Conservation (phyloP, 352 stramenopile species). For the Phytophthora europaea region DNA sequence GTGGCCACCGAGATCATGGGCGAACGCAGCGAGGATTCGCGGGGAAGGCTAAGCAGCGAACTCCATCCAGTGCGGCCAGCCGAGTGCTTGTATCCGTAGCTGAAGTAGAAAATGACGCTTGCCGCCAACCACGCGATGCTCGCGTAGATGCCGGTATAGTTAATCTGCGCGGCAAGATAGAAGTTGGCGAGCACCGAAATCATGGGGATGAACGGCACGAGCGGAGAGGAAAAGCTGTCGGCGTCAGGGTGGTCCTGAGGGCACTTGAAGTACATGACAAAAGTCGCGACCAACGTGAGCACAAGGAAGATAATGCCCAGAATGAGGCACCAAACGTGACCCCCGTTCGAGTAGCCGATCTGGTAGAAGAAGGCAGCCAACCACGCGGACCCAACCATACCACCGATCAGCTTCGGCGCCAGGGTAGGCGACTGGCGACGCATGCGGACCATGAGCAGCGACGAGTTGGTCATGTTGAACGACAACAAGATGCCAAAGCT, state of each 20-base stretch:
- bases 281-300: conserved; percentile 32
- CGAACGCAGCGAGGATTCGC: conserved; percentile 53
- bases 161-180: conserved; percentile 75
- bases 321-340: conserved; percentile 42
- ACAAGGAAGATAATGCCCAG: conserved; percentile 64
- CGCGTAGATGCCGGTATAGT: conserved; percentile 58
- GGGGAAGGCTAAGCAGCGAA: conserved; percentile 57
- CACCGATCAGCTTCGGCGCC: conserved; percentile 52
- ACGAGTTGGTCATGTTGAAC: conserved; percentile 88
- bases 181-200: conserved; percentile 75
- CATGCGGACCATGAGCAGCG: conserved; percentile 81
- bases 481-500: conserved; percentile 91
- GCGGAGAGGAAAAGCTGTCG: conserved; percentile 63
- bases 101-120: conserved; percentile 79
- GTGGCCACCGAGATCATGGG: conserved; percentile 56
- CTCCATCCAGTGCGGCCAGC: conserved; percentile 73
- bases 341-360: conserved; percentile 70
- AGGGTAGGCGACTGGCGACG: conserved; percentile 61
- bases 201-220: conserved; percentile 76
- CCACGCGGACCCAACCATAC: conserved; percentile 49
- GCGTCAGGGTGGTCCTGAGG: conserved; percentile 56
- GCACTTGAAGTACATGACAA: conserved; percentile 69
- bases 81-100: conserved; percentile 79
- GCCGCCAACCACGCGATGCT: conserved; percentile 64
- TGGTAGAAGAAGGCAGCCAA: conserved; percentile 76